phyloP scores from a whole-genome alignment of 2,329 filamentous ascomycete genomes.

The Apiospora saccharicola region DNA sequence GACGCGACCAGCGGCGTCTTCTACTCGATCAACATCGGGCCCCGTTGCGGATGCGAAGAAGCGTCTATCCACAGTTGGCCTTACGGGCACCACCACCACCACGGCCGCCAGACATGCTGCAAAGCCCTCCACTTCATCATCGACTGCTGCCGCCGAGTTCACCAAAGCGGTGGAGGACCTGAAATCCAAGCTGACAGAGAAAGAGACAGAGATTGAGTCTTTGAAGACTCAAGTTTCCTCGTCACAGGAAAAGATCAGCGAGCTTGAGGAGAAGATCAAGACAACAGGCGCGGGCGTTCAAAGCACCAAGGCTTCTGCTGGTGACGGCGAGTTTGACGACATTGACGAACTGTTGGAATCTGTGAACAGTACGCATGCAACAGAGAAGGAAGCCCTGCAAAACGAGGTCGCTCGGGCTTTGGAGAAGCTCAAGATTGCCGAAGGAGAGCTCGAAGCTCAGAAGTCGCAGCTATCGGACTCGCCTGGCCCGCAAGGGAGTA shows the following conservation, averaged over 20 bases:
- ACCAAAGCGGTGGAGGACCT: constrained; percentile 67
- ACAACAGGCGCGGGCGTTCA: constrained; percentile 47
- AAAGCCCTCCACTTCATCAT: constrained; percentile 50
- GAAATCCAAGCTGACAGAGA: constrained; percentile 65
- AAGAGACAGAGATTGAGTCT: constrained; percentile 63
- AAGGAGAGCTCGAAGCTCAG: constrained; percentile 59
- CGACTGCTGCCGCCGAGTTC: constrained; percentile 50
- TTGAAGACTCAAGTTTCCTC: constrained; percentile 64
- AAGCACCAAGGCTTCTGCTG: constrained; percentile 50
- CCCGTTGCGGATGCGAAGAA: constrained; percentile 61
- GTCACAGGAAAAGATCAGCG: constrained; percentile 62
- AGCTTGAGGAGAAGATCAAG: constrained; percentile 60
- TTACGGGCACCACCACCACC: constrained; percentile 46
- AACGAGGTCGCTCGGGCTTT: constrained; percentile 56
- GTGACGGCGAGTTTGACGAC: constrained; percentile 50
- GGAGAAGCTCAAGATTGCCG: constrained; percentile 58
- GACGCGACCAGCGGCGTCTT: constrained; percentile 35
- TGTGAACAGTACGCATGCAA: neutral
- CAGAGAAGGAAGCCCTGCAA: constrained; percentile 53
- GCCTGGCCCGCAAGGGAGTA: constrained; percentile 56
- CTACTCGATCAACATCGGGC: constrained; percentile 40
- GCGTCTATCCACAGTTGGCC: constrained; percentile 60
- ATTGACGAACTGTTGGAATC: constrained; percentile 35
- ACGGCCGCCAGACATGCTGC: constrained; percentile 50
- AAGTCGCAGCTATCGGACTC: constrained; percentile 58